phyloP scores from a whole-genome alignment of 2,329 filamentous ascomycete genomes.

The Rhexocercosporidium sp. region DNA sequence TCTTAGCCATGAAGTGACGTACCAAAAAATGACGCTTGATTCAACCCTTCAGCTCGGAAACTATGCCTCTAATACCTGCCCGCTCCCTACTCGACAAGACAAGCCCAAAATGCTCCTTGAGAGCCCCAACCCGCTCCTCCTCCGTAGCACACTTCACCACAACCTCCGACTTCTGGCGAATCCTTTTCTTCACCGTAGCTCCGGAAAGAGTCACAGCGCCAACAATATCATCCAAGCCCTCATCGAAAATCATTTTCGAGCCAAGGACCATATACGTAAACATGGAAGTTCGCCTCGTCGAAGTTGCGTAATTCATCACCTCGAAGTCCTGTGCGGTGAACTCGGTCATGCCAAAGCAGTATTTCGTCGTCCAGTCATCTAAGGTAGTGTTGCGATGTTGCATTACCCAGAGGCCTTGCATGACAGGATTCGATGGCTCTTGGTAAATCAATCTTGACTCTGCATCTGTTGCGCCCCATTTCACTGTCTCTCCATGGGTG shows the following conservation, averaged over 20 bases:
- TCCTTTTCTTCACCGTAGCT: constrained; percentile 55
- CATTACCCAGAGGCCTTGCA: constrained; percentile 62
- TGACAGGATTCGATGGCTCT: constrained; percentile 49
- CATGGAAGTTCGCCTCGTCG: constrained; percentile 52
- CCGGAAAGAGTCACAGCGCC: constrained; percentile 58
- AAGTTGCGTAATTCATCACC: constrained; percentile 61
- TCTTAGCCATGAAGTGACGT: too few relatives aligned
- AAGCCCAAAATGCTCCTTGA: constrained; percentile 58
- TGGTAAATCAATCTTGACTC: constrained; percentile 58
- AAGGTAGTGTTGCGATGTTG: constrained; percentile 56
- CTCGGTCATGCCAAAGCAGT: constrained; percentile 53
- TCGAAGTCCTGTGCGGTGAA: constrained; percentile 65
- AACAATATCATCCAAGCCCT: constrained; percentile 49
- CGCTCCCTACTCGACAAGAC: constrained; percentile 54
- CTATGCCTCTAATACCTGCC: constrained; percentile 54
- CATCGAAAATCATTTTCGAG: constrained; percentile 58
- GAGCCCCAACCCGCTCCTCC: constrained; percentile 53
- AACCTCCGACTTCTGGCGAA: constrained; percentile 53
- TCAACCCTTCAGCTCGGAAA: constrained; percentile 45
- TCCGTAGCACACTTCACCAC: constrained; percentile 55
- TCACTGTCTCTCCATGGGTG: constrained; percentile 41
- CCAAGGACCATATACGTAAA: constrained; percentile 61
- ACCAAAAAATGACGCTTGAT: not conserved
- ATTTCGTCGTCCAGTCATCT: constrained; percentile 57
- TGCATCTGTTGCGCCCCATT: constrained; percentile 54